Conservation (phyloP, 371 early-diverging fungal species). For the Dichotomocladium elegans region DNA sequence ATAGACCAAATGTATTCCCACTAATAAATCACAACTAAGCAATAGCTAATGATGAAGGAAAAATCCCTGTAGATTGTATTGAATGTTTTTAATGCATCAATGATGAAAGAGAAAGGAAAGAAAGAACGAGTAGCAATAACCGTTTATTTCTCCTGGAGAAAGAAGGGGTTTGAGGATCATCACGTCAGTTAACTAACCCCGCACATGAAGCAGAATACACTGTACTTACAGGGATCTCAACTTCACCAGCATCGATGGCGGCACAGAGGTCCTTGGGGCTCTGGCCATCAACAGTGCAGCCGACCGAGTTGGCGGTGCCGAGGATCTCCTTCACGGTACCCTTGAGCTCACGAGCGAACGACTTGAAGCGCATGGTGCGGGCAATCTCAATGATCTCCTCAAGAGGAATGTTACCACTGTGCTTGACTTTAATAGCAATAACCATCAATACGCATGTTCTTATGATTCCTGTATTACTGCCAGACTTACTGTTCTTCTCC, state of each 20-base stretch:
- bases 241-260: constrained; percentile 66
- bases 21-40: not conserved
- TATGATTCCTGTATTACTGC: not conserved
- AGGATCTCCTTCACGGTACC: constrained; percentile 99
- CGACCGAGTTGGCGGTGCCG: constrained; percentile 95
- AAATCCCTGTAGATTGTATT: too few species aligned
- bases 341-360: constrained; percentile 78
- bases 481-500: constrained; percentile 93
- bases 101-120: too few species aligned
- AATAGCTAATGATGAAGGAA: too few species aligned
- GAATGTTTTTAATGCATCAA: too few species aligned
- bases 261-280: constrained; percentile 43
- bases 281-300: constrained; percentile 74
- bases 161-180: too few species aligned
- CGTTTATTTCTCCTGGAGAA: too few species aligned
- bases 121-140: too few species aligned
- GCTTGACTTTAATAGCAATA: constrained; percentile 66
- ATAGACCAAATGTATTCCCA: too few species aligned
- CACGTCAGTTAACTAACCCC: too few species aligned
- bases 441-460: not conserved
- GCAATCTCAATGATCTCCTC: constrained; percentile 96
- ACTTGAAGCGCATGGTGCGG: constrained; percentile 93
- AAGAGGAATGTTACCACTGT: constrained; percentile 88
- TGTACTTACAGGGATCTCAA: constrained; percentile 66
- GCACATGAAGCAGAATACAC: too few species aligned